Base-by-base conservation (phyloP, 2,329 filamentous ascomycete species). In the Harringtonia lauricola region DNA sequence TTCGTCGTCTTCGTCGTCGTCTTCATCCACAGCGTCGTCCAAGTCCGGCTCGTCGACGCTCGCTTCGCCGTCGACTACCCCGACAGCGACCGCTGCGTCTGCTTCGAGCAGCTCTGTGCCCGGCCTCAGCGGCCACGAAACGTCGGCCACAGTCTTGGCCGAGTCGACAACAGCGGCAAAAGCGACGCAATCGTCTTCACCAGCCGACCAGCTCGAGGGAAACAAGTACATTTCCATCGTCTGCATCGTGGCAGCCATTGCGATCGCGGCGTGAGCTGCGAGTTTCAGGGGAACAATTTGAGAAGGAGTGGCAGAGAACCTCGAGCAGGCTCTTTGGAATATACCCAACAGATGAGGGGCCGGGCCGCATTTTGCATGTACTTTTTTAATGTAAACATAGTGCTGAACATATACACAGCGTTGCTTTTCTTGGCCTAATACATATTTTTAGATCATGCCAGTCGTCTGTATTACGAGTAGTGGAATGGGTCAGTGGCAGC, bases 81-180 rank as follows among this genome's bases (percentile, higher is more conserved):
- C n/a, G n/a, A n/a, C n/a, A n/a, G n/a, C n/a, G n/a, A n/a, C n/a
- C n/a, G n/a, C n/a, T n/a, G n/a, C n/a, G n/a, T n/a, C n/a, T n/a
- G n/a, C n/a, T n/a, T n/a, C n/a, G n/a, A n/a, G n/a, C n/a, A n/a
- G n/a, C n/a, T n/a, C n/a, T n/a, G n/a, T n/a, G 40, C 53, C 56
- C 8, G 65, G 63, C 3, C 51, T 64, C 18, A 57, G 58, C 44
- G 63, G 64, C 26, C 59, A 65, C 42, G 59, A 63, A 44, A 61
- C 63, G 14, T 49, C 58, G 6, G 49, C 52, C 26, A 51, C 55
- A 19, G 54, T 53, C 19, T 51, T 50, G 29, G 47, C 55, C 19
- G 48, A 49, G 35, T 47, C 51, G 18, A 51, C 53, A 33, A 41
- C 50, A 1, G 37, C 53, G 15, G 38, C 48, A 22, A 42, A 50